A percentile compares a stretch with the other conserved stretches of the same genome.
These are phyloP conservation scores for Hura crepitans DNA, from an alignment of 441 rosid genomes.

Conservation along the genomic window DNA sequence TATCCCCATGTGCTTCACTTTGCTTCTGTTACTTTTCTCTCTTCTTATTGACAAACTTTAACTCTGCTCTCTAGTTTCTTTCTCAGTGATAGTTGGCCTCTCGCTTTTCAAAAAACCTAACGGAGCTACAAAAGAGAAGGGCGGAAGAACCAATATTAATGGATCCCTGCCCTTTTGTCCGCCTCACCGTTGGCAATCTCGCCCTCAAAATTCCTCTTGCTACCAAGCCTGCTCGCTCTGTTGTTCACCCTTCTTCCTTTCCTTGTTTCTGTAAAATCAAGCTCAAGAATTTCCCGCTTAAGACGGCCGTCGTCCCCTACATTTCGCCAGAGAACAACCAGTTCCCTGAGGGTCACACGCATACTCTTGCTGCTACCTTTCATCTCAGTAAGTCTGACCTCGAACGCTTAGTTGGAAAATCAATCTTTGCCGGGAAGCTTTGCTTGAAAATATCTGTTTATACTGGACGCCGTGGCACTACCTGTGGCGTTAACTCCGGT, in stretches of 20 bases:
- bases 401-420: slow-evolving; percentile 45
- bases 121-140: not conserved
- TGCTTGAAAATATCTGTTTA: slow-evolving; percentile 56
- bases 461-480: slow-evolving; percentile 61
- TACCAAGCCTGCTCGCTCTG: slow-evolving; percentile 57
- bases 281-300: slow-evolving; percentile 55
- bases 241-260: slow-evolving; percentile 67
- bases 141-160: slow-evolving; percentile 24
- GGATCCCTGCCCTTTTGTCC: slow-evolving; percentile 95
- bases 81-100: not conserved
- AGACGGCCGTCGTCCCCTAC: slow-evolving; percentile 58
- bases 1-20: not conserved
- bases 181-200: slow-evolving; percentile 58
- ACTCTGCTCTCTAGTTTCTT: not conserved
- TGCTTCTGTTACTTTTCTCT: not conserved
- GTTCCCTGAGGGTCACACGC: slow-evolving; percentile 38
- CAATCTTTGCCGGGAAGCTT: slow-evolving; percentile 47
- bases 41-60: not conserved
- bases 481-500: slow-evolving; percentile 69
- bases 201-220: slow-evolving; percentile 68
- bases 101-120: slow-evolving; percentile 4
- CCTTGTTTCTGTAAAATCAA: slow-evolving; percentile 80
- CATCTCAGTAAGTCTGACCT: slow-evolving; percentile 61
- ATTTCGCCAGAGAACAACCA: slow-evolving; percentile 35
- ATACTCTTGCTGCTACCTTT: slow-evolving; percentile 56